Evolutionary conservation across 345 rosid genomes (phyloP).

Genomic region (Brassica rapa): DNA sequence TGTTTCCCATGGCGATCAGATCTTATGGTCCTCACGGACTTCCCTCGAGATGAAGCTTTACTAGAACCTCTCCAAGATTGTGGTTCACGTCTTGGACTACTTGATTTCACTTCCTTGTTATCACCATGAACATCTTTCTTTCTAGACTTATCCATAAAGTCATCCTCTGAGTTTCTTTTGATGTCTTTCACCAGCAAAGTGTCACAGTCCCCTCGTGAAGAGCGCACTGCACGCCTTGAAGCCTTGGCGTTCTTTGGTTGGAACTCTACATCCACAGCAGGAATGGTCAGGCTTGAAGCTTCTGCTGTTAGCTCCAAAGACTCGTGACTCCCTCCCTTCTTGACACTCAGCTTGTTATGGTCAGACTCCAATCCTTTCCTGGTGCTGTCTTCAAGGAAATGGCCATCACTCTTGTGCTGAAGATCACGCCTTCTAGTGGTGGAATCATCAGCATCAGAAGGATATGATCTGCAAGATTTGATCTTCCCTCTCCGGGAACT

Average conservation of each 20-base stretch:
- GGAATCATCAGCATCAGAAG: constrained; percentile 34
- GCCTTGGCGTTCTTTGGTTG: constrained; percentile 31
- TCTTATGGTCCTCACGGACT: constrained; percentile 71
- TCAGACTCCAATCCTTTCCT: constrained; percentile 4
- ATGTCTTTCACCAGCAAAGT: constrained; percentile 23
- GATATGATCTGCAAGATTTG: constrained; percentile 35
- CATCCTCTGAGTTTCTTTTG: constrained; percentile 25
- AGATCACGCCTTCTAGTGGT: background rate
- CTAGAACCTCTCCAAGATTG: constrained; percentile 42
- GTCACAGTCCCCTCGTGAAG: constrained; percentile 18
- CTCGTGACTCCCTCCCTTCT: constrained; percentile 25
- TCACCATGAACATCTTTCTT: constrained; percentile 17
- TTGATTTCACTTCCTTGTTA: constrained; percentile 27
- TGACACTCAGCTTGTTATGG: constrained; percentile 9
- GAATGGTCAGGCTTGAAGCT: background rate
- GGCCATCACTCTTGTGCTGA: constrained; percentile 4
- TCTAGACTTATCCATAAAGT: constrained; percentile 4
- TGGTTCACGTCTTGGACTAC: constrained; percentile 30
- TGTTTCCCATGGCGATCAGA: constrained; percentile 34
- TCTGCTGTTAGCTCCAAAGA: constrained; percentile 30
- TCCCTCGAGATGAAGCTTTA: constrained; percentile 56
- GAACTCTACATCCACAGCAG: background rate
- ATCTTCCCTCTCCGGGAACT: constrained; percentile 18
- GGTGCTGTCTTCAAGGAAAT: constrained; percentile 11
- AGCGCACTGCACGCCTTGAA: constrained; percentile 16